A percentile compares a stretch with the other conserved stretches of the same genome.
Evolutionary conservation across 2,329 filamentous ascomycete species (phyloP).

Genomic region (Chaetomiaceae sp.): DNA sequence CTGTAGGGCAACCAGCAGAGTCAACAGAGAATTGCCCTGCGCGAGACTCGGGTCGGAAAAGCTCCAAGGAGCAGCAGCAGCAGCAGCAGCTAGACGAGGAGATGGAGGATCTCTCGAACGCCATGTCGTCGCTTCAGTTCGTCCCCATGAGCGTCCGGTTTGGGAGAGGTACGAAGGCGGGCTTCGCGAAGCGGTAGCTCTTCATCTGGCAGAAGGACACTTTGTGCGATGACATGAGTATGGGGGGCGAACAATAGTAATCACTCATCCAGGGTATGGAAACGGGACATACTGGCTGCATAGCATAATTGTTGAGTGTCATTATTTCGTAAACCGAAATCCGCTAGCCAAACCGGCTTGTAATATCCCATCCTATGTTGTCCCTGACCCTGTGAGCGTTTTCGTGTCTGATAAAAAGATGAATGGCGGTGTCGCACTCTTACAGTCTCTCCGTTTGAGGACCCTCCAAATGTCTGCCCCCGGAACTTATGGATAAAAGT

Average conservation of each 20-base stretch:
- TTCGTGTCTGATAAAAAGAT: background rate
- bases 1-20: background rate
- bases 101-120: slow-evolving; percentile 60
- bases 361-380: background rate
- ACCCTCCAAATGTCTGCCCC: background rate
- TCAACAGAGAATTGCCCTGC: background rate
- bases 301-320: slow-evolving; percentile 4
- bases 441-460: slow-evolving; percentile 14
- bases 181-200: slow-evolving; percentile 46
- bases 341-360: background rate
- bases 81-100: slow-evolving; percentile 39
- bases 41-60: background rate
- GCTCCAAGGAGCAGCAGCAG: background rate
- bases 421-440: slow-evolving; percentile 12
- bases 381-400: slow-evolving; percentile 13
- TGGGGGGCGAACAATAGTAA: too few relatives aligned
- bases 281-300: slow-evolving; percentile 12
- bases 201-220: background rate
- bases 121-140: slow-evolving; percentile 69
- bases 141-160: slow-evolving; percentile 65
- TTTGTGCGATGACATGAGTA: slow-evolving; percentile 8
- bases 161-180: slow-evolving; percentile 51
- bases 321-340: slow-evolving; percentile 10
- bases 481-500: background rate
- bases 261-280: background rate